Evolutionary conservation across 2,329 filamentous ascomycete species (phyloP).

Genomic region (Magnaporthiopsis rhizophila): DNA sequence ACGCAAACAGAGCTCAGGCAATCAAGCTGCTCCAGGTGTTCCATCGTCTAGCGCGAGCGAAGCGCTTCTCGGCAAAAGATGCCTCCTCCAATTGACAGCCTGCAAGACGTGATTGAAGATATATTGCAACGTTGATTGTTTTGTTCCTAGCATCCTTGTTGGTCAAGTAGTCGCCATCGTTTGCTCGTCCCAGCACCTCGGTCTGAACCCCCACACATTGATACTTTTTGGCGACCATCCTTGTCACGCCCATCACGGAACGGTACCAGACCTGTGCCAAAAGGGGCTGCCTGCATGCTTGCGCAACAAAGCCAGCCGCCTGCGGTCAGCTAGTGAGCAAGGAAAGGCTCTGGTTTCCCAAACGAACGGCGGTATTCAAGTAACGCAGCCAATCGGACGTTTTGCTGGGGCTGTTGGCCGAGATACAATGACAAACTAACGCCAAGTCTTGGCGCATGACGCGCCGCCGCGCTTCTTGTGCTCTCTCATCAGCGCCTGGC

Average conservation of each 20-base stretch:
- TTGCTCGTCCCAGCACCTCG: neutral
- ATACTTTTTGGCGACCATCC: neutral
- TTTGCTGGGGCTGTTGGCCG: neutral
- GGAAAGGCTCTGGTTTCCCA: neutral
- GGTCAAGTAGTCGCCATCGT: too few species aligned
- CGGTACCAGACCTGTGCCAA: neutral
- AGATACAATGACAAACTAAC: neutral
- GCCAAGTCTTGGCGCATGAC: neutral
- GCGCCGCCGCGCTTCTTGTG: too few species aligned
- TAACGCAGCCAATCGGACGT: neutral
- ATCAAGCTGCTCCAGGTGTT: neutral
- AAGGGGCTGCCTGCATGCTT: neutral
- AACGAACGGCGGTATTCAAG: neutral
- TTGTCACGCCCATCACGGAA: neutral
- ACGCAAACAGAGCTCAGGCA: too few species aligned
- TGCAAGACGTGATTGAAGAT: too few species aligned
- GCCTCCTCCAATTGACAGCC: too few species aligned
- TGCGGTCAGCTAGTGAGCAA: neutral
- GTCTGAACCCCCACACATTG: neutral
- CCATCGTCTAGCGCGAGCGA: neutral
- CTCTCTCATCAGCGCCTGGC: too few species aligned
- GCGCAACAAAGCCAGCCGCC: neutral
- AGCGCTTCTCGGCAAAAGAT: too few species aligned
- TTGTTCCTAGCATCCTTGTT: too few species aligned
- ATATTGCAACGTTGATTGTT: too few species aligned